Conservation (phyloP, 2,329 filamentous ascomycete genomes). For the Aureobasidium musti region DNA sequence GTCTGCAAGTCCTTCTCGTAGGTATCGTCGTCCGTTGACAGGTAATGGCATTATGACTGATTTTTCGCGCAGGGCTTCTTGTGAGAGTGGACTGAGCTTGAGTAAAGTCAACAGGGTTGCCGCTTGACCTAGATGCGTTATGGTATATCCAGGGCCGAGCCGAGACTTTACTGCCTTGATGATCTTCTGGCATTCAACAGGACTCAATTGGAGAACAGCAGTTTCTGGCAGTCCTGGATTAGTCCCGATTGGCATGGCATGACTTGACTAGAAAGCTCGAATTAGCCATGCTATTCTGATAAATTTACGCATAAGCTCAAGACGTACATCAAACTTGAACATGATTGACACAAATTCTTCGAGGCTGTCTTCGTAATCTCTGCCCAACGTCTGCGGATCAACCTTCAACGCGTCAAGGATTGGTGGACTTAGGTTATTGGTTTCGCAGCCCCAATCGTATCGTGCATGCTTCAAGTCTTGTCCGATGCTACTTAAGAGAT, state of each 20-base stretch:
- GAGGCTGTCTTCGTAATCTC: not conserved
- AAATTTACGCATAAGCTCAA: no score
- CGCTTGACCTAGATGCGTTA: conserved; percentile 5
- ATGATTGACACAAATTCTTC: conserved; percentile 2
- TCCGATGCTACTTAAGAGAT: not conserved
- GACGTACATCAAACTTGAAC: not conserved
- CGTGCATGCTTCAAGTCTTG: not conserved
- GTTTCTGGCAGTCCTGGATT: not conserved
- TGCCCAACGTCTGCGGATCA: not conserved
- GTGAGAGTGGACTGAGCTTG: not conserved
- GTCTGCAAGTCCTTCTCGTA: not conserved
- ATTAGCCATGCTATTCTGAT: not conserved
- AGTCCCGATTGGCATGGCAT: not conserved
- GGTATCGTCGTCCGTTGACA: not conserved
- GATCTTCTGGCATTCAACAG: not conserved
- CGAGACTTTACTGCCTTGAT: not conserved
- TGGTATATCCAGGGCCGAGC: not conserved
- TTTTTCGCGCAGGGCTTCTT: not conserved
- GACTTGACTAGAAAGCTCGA: not conserved
- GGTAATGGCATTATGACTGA: conserved; percentile 12
- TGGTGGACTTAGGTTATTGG: not conserved
- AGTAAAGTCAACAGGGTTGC: not conserved
- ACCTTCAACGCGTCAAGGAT: not conserved
- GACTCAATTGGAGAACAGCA: not conserved
- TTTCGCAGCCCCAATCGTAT: not conserved